A percentile compares a stretch with the other conserved stretches of the same genome.
phyloP scores from a whole-genome alignment of 225 moss, liverwort and hornwort species.

The Polytrichum formosum region DNA sequence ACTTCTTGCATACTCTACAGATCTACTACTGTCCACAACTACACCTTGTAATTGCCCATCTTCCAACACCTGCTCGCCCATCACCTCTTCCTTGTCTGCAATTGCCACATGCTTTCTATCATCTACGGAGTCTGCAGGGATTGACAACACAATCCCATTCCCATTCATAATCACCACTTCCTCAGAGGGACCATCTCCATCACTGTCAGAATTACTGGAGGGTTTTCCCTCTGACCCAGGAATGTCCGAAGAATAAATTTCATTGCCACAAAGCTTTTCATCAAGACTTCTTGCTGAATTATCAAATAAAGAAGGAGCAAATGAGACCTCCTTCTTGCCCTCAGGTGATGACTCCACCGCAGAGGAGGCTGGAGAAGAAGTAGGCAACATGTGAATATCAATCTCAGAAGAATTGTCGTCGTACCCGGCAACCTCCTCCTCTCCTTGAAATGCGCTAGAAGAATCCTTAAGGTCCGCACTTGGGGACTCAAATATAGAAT shows the following conservation, averaged over 20 bases:
- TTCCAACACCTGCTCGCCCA: neutral
- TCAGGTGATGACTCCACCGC: neutral
- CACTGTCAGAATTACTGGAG: neutral
- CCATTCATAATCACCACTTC: slow-evolving; percentile 3
- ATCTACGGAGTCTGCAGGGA: slow-evolving; percentile 1
- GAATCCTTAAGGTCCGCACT: slow-evolving; percentile 9
- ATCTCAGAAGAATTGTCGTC: neutral
- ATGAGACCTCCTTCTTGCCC: slow-evolving; percentile 13
- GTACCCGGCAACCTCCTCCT: neutral
- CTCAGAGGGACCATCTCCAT: neutral
- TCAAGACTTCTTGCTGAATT: neutral
- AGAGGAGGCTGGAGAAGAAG: neutral
- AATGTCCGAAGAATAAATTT: too few species aligned
- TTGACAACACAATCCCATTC: neutral
- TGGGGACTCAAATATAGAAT: slow-evolving; percentile 4
- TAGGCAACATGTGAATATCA: neutral
- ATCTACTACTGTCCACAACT: neutral
- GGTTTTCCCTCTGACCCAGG: neutral
- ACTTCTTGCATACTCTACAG: neutral
- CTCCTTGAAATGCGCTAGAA: neutral
- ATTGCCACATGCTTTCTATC: neutral
- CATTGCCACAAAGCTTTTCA: neutral
- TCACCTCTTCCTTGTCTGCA: neutral
- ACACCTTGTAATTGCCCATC: slow-evolving; percentile 1
- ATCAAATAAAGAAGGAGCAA: slow-evolving; percentile 1